Conservation (phyloP, 306 rosid species). For the Trifolium pratense region DNA sequence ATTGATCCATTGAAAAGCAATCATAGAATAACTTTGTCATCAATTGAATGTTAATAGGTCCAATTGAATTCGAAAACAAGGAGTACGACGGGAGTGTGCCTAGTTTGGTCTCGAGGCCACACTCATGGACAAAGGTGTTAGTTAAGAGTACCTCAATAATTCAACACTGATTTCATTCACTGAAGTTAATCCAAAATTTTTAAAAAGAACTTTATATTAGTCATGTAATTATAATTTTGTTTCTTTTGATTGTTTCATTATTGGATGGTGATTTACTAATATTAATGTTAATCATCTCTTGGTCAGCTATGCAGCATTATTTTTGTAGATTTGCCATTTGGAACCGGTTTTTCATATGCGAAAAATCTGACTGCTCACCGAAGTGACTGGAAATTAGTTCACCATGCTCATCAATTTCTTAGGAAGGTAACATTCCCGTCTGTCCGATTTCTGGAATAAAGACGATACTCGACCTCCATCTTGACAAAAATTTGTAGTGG, state of each 20-base stretch:
- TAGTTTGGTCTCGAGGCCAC: slow-evolving; percentile 51
- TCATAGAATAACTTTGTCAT: neutral
- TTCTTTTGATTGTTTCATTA: neutral
- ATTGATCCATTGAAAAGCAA: neutral
- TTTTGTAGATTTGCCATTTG: slow-evolving; percentile 64
- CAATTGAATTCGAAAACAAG: slow-evolving; percentile 48
- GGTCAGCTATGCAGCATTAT: slow-evolving; percentile 55
- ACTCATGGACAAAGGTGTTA: slow-evolving; percentile 75
- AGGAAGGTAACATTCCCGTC: slow-evolving; percentile 43
- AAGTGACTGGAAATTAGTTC: slow-evolving; percentile 49
- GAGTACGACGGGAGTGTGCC: slow-evolving; percentile 61
- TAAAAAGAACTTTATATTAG: too few species aligned
- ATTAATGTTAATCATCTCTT: neutral
- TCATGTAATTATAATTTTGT: too few species aligned
- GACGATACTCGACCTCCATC: neutral
- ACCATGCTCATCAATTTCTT: slow-evolving; percentile 57
- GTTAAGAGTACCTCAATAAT: neutral
- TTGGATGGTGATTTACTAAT: neutral
- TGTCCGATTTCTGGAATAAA: neutral
- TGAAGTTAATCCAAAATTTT: neutral
- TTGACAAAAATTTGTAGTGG: slow-evolving; percentile 23
- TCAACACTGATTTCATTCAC: neutral
- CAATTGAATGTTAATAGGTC: slow-evolving; percentile 52
- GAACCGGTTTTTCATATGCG: slow-evolving; percentile 74
- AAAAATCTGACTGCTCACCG: slow-evolving; percentile 23